Conservation (phyloP, 495 filamentous ascomycete genomes). For the Lentithecium fluviatile region DNA sequence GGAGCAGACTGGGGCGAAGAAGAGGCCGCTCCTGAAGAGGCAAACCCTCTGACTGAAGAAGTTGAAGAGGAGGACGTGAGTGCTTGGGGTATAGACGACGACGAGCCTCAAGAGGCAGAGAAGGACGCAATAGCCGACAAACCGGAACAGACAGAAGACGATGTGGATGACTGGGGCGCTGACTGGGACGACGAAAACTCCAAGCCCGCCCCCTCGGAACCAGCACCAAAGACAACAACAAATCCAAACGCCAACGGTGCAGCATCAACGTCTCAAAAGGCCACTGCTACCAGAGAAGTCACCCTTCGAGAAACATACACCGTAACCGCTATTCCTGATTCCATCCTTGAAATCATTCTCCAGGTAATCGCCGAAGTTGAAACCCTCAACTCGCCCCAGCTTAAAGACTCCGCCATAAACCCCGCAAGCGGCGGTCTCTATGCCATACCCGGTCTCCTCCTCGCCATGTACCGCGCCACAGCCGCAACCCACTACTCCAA, state of each 20-base stretch:
- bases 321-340: conserved; percentile 78
- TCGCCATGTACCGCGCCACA: conserved; percentile 89
- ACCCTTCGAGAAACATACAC: conserved; percentile 84
- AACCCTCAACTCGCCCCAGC: conserved; percentile 54
- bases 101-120: conserved; percentile 38
- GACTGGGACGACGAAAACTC: conserved; percentile 10
- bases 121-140: conserved; percentile 19
- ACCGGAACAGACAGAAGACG: conserved; percentile 58
- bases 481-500: conserved; percentile 75
- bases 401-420: conserved; percentile 56
- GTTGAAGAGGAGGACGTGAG: conserved; percentile 57
- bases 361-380: conserved; percentile 70
- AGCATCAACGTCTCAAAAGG: conserved; percentile 8
- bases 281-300: conserved; percentile 54
- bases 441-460: conserved; percentile 73
- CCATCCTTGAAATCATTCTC: conserved; percentile 67
- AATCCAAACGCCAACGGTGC: conserved; percentile 25
- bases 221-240: not conserved
- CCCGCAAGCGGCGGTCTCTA: conserved; percentile 74
- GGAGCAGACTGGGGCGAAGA: conserved; percentile 70
- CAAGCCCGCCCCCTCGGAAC: not conserved
- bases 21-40: conserved; percentile 48
- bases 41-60: conserved; percentile 42
- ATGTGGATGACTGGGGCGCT: conserved; percentile 44
- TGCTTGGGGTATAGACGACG: conserved; percentile 64